phyloP scores from a whole-genome alignment of 2,329 filamentous ascomycete genomes.

The Sphaerostilbella broomeana region DNA sequence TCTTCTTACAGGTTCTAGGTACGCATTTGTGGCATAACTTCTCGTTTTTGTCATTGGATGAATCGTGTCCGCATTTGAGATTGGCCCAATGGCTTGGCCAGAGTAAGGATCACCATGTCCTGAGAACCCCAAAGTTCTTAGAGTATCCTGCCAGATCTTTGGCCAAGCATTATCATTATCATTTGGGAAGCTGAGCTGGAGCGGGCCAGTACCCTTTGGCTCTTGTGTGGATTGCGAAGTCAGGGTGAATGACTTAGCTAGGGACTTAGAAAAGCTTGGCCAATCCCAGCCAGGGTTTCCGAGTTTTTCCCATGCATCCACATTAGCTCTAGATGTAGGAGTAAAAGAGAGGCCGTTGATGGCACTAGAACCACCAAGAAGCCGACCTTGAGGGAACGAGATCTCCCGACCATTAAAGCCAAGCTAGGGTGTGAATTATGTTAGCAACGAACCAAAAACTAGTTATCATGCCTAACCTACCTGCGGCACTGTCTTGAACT shows the following conservation, averaged over 20 bases:
- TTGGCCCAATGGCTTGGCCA: slow-evolving; percentile 24
- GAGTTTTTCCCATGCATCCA: slow-evolving; percentile 21
- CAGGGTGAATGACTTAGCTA: slow-evolving; percentile 28
- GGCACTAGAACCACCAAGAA: slow-evolving; percentile 24
- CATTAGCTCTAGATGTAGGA: slow-evolving; percentile 8
- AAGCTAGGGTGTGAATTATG: neutral
- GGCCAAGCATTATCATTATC: slow-evolving; percentile 2
- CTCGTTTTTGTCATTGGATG: slow-evolving; percentile 25
- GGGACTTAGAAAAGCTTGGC: slow-evolving; percentile 20
- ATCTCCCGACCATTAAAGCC: slow-evolving; percentile 17
- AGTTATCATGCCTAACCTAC: slow-evolving; percentile 3
- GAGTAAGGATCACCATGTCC: slow-evolving; percentile 23
- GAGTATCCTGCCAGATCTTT: slow-evolving; percentile 5
- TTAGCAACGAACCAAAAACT: neutral
- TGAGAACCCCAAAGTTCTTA: neutral
- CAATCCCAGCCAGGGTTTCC: slow-evolving; percentile 24
- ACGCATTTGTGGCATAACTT: slow-evolving; percentile 28
- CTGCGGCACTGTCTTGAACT: slow-evolving; percentile 21
- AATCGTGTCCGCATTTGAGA: slow-evolving; percentile 26
- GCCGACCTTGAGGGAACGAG: slow-evolving; percentile 17
- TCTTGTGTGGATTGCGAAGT: slow-evolving; percentile 9
- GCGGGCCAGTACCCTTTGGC: slow-evolving; percentile 21
- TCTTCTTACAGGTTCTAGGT: slow-evolving; percentile 24
- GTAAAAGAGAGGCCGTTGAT: slow-evolving; percentile 23
- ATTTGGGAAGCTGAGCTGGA: slow-evolving; percentile 18